These are phyloP conservation scores for Barnettozyma populi DNA, from an alignment of 805 yeast species.

Conservation along the genomic window DNA sequence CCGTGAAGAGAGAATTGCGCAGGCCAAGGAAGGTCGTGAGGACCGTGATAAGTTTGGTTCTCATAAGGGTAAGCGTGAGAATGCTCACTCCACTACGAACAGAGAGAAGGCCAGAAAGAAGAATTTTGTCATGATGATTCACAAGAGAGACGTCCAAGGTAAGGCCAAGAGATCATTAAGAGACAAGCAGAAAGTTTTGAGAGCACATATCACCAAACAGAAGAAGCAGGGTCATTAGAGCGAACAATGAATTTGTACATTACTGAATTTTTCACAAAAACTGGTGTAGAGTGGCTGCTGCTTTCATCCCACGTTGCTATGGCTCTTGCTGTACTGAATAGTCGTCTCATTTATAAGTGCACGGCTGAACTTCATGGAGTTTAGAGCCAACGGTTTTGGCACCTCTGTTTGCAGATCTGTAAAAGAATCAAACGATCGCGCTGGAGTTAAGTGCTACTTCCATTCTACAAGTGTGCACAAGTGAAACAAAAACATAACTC, in stretches of 20 bases:
- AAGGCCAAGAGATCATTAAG: slow-evolving; percentile 85
- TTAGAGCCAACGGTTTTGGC: background rate
- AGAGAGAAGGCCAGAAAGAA: slow-evolving; percentile 95
- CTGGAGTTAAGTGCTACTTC: background rate
- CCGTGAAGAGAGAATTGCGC: slow-evolving; percentile 87
- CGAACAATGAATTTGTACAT: slow-evolving; percentile 3
- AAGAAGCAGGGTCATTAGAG: slow-evolving; percentile 72
- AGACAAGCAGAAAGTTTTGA: slow-evolving; percentile 80
- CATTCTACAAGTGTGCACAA: background rate
- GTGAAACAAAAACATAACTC: background rate
- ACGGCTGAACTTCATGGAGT: background rate
- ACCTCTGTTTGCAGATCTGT: background rate
- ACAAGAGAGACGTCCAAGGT: slow-evolving; percentile 90
- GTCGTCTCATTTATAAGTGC: background rate
- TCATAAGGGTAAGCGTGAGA: slow-evolving; percentile 71
- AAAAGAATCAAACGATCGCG: background rate
- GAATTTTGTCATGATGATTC: slow-evolving; percentile 99
- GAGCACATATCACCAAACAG: slow-evolving; percentile 85
- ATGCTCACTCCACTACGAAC: slow-evolving; percentile 86
- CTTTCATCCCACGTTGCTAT: background rate
- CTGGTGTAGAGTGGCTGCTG: too few relatives aligned
- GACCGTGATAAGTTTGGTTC: slow-evolving; percentile 90
- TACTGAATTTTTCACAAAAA: background rate
- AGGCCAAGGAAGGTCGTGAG: slow-evolving; percentile 85
- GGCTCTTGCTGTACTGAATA: background rate